Base-by-base conservation (phyloP, 2,329 filamentous ascomycete species). In the Ophiostoma tasmaniense region DNA sequence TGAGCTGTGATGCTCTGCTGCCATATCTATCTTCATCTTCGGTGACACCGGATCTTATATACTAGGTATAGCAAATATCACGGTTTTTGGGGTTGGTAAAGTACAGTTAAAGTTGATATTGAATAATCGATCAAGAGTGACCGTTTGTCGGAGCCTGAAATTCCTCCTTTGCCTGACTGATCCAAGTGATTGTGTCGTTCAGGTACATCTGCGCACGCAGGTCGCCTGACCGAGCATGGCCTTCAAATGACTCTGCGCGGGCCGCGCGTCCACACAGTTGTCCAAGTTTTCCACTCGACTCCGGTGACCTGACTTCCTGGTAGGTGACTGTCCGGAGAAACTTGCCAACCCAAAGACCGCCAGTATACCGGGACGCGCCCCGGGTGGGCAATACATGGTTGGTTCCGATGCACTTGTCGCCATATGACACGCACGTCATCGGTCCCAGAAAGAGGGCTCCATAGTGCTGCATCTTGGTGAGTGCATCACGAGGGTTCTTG, bases 281-380 rank as follows among this genome's bases (percentile, higher is more conserved):
- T 0, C 83, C 83, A 3, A 85, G 75, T 70, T 82, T 75, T 0
- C 80, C 83, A 73, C 81, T 84, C 14, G 79, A 80, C 66, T 80
- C 74, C 2, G 76, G 73, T 4, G 75, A 75, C 1, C 73, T 75
- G 0, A 85, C 82, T 70, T 84, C 82, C 72, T 85, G 83, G 71
- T 85, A 85, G 0, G 83, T 85, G n/a, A 79, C 76, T 0, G 82
- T 85, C 42, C 79, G 78, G 20, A 85, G 75, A 71, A 78, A 85
- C 73, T 85, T 85, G n/a, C 83, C 82, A 1, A 85, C 83, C 83
- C 83, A 85, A 3, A 85, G 76, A 1, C 83, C 83, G 1, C 83
- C 83, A 0, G 83, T 85, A 72, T 82, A 85, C 2, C 80, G 74
- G 0, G 80, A 79, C 0, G 82, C 82, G 25, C 79, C 78, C 1